Conservation (phyloP, 371 early-diverging fungal species). For the Mucor mucedo region DNA sequence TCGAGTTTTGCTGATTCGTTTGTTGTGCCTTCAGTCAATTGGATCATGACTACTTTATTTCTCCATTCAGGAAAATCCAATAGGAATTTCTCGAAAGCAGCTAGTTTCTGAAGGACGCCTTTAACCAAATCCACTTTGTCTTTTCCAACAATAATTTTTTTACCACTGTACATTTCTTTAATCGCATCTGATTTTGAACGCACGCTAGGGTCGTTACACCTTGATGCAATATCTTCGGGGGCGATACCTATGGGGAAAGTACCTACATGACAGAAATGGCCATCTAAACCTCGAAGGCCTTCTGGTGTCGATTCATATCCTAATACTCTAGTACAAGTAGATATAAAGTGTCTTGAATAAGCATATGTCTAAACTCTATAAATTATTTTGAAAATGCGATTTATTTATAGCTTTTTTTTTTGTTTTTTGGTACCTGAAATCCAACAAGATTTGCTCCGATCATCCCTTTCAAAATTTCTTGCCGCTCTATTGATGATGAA, state of each 20-base stretch:
- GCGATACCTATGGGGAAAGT: slow-evolving; percentile 99
- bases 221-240: slow-evolving; percentile 51
- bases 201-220: slow-evolving; percentile 53
- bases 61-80: slow-evolving; percentile 89
- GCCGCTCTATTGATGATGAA: slow-evolving; percentile 72
- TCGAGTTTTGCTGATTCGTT: slow-evolving; percentile 70
- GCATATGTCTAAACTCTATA: slow-evolving; percentile 77
- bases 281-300: slow-evolving; percentile 75
- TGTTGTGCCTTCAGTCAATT: slow-evolving; percentile 62
- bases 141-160: slow-evolving; percentile 95
- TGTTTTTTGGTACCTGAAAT: slow-evolving; percentile 71
- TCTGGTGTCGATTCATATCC: slow-evolving; percentile 86
- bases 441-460: slow-evolving; percentile 92
- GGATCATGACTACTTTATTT: slow-evolving; percentile 87
- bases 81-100: slow-evolving; percentile 94
- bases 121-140: slow-evolving; percentile 99
- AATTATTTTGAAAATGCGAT: not conserved
- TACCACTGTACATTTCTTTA: slow-evolving; percentile 85
- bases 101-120: slow-evolving; percentile 96
- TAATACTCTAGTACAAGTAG: slow-evolving; percentile 91
- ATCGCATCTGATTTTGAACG: slow-evolving; percentile 76
- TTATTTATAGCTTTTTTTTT: not conserved
- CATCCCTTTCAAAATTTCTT: slow-evolving; percentile 91
- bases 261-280: slow-evolving; percentile 78
- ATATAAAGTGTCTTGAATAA: slow-evolving; percentile 95